A percentile compares a stretch with the other conserved stretches of the same genome.
phyloP scores from a whole-genome alignment of 2,329 filamentous ascomycete species.

The Aureobasidium sp. region DNA sequence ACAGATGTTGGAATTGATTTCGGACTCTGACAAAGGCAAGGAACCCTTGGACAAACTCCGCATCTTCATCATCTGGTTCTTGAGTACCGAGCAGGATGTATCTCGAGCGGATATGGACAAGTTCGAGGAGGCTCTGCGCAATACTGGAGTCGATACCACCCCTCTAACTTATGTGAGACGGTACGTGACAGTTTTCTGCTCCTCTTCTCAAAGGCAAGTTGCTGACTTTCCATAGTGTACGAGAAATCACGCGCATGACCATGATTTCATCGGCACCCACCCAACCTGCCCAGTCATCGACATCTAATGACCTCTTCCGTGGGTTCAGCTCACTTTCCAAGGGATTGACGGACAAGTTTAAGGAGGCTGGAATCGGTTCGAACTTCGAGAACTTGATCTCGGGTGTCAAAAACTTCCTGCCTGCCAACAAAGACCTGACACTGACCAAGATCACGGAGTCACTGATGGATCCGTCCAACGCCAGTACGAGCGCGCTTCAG shows the following conservation, averaged over 20 bases:
- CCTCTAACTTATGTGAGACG: slow-evolving; percentile 81
- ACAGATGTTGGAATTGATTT: slow-evolving; percentile 82
- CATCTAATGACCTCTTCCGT: slow-evolving; percentile 75
- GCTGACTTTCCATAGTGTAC: slow-evolving; percentile 51
- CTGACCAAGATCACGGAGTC: slow-evolving; percentile 97
- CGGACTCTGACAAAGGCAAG: slow-evolving; percentile 71
- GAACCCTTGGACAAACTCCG: slow-evolving; percentile 84
- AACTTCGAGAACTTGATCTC: slow-evolving; percentile 94
- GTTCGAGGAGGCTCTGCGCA: slow-evolving; percentile 76
- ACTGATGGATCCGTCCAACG: slow-evolving; percentile 90
- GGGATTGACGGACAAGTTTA: slow-evolving; percentile 86
- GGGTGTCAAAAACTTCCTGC: slow-evolving; percentile 97
- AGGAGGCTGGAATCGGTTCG: slow-evolving; percentile 75
- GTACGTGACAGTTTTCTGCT: slow-evolving; percentile 40
- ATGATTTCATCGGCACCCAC: slow-evolving; percentile 83
- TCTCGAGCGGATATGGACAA: slow-evolving; percentile 73
- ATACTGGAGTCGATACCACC: slow-evolving; percentile 67
- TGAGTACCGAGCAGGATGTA: slow-evolving; percentile 88
- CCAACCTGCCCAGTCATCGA: slow-evolving; percentile 53
- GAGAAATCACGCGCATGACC: slow-evolving; percentile 94
- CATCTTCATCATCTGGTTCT: slow-evolving; percentile 92
- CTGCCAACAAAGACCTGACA: slow-evolving; percentile 88
- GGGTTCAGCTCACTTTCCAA: slow-evolving; percentile 89
- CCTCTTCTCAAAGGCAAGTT: neutral
- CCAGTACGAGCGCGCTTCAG: slow-evolving; percentile 83